phyloP scores from a whole-genome alignment of 495 filamentous ascomycete species.

The Aspergillus saccharolyticus region DNA sequence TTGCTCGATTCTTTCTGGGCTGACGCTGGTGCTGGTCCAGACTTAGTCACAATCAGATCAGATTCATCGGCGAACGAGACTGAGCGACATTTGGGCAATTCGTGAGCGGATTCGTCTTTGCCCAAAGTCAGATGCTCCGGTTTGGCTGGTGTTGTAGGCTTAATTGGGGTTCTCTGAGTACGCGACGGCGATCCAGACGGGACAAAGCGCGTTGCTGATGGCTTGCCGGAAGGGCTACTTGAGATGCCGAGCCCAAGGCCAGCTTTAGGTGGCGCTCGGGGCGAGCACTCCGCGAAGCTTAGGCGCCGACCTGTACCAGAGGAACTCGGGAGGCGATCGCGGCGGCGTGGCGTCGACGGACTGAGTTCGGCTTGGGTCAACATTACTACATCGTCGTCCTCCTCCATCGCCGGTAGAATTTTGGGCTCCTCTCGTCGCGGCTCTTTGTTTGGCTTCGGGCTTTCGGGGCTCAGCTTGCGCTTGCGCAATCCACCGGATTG shows the following conservation, averaged over 20 bases:
- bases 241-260: constrained; percentile 33
- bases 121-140: constrained; percentile 23
- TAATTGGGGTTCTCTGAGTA: constrained; percentile 9
- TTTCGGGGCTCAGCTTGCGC: constrained; percentile 24
- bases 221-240: constrained; percentile 22
- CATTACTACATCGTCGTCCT: background rate
- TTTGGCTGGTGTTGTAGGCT: constrained; percentile 8
- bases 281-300: constrained; percentile 12
- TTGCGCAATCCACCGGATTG: constrained; percentile 16
- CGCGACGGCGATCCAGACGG: constrained; percentile 2
- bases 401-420: background rate
- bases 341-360: constrained; percentile 13
- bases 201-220: constrained; percentile 6
- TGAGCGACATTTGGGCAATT: constrained; percentile 17
- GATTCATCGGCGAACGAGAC: constrained; percentile 26
- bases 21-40: constrained; percentile 10
- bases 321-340: constrained; percentile 18
- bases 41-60: constrained; percentile 9
- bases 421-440: constrained; percentile 20
- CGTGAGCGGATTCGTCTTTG: constrained; percentile 17
- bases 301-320: constrained; percentile 21
- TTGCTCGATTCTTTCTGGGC: constrained; percentile 3
- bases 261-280: constrained; percentile 7
- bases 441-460: constrained; percentile 22
- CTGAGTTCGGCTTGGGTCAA: constrained; percentile 9